Percentiles rank a stretch among this genome's conserved stretches.
Conservation (phyloP, 345 rosid genomes). For the Odontarrhena argentea region DNA sequence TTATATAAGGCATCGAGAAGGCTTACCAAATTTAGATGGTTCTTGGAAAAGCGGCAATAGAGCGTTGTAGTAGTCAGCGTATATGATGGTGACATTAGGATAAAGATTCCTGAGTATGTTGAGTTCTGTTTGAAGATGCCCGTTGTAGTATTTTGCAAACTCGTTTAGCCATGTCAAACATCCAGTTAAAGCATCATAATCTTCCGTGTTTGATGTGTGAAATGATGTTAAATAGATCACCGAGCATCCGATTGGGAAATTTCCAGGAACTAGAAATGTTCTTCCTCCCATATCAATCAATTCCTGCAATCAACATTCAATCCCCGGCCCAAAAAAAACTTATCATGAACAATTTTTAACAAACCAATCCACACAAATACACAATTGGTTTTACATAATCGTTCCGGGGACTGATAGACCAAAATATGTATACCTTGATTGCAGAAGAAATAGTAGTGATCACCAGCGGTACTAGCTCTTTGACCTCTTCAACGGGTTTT, state of each 20-base stretch:
- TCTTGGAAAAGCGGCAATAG: slow-evolving; percentile 23
- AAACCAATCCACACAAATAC: neutral
- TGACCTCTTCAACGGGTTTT: slow-evolving; percentile 21
- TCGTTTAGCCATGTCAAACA: slow-evolving; percentile 45
- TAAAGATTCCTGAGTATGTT: slow-evolving; percentile 18
- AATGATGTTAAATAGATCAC: slow-evolving; percentile 30
- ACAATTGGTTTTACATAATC: no score
- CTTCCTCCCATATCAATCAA: slow-evolving; percentile 43
- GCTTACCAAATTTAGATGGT: slow-evolving; percentile 40
- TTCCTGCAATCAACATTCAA: slow-evolving; percentile 33
- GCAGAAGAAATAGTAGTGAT: slow-evolving; percentile 34
- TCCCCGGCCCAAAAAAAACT: neutral
- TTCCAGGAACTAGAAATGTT: slow-evolving; percentile 48
- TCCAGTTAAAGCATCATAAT: slow-evolving; percentile 40
- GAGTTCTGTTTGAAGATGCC: slow-evolving; percentile 34
- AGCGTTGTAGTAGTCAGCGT: slow-evolving; percentile 41
- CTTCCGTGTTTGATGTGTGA: slow-evolving; percentile 6
- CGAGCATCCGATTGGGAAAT: slow-evolving; percentile 44
- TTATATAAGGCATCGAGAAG: neutral
- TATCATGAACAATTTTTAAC: no score
- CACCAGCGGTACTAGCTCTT: slow-evolving; percentile 40
- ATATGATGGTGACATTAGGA: slow-evolving; percentile 37
- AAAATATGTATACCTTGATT: slow-evolving; percentile 37
- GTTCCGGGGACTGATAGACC: no score
- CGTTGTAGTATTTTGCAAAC: slow-evolving; percentile 44